These are phyloP conservation scores for Phytophthora rubi DNA, from an alignment of 352 stramenopile species.

Conservation along the genomic window DNA sequence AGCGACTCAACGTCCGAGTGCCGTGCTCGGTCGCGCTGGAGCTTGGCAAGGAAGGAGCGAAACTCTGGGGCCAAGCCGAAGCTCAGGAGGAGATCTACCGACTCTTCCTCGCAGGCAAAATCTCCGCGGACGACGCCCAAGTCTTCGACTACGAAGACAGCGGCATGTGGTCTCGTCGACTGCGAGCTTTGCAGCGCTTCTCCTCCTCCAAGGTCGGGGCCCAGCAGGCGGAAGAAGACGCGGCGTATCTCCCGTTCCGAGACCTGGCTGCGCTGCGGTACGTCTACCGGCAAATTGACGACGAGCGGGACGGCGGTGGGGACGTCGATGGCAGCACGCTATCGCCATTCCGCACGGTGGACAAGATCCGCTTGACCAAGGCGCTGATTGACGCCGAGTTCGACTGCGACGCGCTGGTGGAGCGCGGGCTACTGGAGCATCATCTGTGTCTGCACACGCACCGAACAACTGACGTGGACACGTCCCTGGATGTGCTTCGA, in stretches of 20 bases:
- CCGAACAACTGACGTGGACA: constrained; percentile 69
- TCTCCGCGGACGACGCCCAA: constrained; percentile 63
- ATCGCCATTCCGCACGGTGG: constrained; percentile 73
- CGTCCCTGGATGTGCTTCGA: constrained; percentile 65
- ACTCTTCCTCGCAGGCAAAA: constrained; percentile 72
- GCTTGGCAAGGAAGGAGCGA: constrained; percentile 44
- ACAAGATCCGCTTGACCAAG: constrained; percentile 83
- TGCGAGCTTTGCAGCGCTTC: constrained; percentile 58
- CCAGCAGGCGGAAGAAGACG: constrained; percentile 8
- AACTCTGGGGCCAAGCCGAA: constrained; percentile 44
- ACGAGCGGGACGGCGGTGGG: constrained; percentile 20
- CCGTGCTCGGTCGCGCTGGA: constrained; percentile 59
- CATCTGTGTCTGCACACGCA: constrained; percentile 70
- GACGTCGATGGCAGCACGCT: constrained; percentile 29
- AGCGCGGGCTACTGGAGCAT: constrained; percentile 52
- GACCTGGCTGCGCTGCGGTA: constrained; percentile 63
- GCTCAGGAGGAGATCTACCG: constrained; percentile 75
- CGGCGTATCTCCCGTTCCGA: constrained; percentile 56
- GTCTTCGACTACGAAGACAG: constrained; percentile 65
- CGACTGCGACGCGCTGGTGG: constrained; percentile 69
- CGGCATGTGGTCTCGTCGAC: constrained; percentile 70
- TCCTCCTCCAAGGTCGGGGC: constrained; percentile 23
- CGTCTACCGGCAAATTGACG: constrained; percentile 74
- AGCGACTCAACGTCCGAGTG: constrained; percentile 51
- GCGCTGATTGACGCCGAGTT: constrained; percentile 74